Conservation (phyloP, 768 basidiomycete species). For the Filobasidium wieringae region DNA sequence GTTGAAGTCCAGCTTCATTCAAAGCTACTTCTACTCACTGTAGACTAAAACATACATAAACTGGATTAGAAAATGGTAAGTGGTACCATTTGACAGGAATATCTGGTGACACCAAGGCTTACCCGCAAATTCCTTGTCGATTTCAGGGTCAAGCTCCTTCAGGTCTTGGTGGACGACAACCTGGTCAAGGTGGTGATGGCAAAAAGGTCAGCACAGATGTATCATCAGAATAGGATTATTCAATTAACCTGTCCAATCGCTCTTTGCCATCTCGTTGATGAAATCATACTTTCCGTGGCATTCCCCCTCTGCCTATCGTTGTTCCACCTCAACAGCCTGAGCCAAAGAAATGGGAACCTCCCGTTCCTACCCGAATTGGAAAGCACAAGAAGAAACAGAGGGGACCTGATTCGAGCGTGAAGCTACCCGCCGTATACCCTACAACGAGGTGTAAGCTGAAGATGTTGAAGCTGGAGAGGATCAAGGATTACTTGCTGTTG, state of each 20-base stretch:
- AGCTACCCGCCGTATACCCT: slow-evolving; percentile 83
- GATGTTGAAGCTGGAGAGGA: slow-evolving; percentile 90
- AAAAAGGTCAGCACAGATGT: slow-evolving; percentile 24
- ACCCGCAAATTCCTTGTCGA: neutral
- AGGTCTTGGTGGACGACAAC: slow-evolving; percentile 24
- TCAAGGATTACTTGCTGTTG: slow-evolving; percentile 91
- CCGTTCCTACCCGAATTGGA: slow-evolving; percentile 87
- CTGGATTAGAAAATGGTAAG: slow-evolving; percentile 10
- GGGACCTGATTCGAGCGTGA: slow-evolving; percentile 81
- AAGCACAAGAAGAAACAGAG: slow-evolving; percentile 85
- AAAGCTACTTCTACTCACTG: neutral
- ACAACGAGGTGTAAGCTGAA: slow-evolving; percentile 91
- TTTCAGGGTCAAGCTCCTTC: slow-evolving; percentile 37
- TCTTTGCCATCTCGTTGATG: neutral
- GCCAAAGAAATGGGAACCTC: slow-evolving; percentile 97
- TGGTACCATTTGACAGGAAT: neutral
- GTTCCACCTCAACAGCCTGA: slow-evolving; percentile 28
- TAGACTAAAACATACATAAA: neutral
- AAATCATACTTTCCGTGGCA: no score
- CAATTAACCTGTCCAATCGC: neutral
- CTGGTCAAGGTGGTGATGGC: slow-evolving; percentile 17
- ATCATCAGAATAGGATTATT: neutral
- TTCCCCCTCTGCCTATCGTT: no score
- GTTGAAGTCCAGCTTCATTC: neutral
- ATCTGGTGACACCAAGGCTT: neutral